Evolutionary conservation across 2,329 filamentous ascomycete species (phyloP).

Genomic region (Teratosphaeria nubilosa): DNA sequence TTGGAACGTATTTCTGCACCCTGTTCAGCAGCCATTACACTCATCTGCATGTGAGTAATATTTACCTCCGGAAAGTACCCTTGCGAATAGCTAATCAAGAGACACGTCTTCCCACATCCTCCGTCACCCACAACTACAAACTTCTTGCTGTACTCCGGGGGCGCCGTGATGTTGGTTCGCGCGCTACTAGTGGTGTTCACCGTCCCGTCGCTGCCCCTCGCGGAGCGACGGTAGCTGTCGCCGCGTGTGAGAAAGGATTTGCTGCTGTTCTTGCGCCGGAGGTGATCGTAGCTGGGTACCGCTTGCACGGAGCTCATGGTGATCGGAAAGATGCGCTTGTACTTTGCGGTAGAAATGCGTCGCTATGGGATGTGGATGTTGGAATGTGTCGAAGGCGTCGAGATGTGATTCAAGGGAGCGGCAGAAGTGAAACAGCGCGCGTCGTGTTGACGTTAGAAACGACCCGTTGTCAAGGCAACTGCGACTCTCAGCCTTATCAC

Average conservation of each 20-base stretch:
- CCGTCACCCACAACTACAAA: slow-evolving; percentile 97
- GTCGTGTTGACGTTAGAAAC: too few relatives aligned
- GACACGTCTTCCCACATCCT: slow-evolving; percentile 95
- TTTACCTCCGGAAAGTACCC: slow-evolving; percentile 96
- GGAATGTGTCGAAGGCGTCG: not conserved
- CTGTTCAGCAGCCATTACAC: slow-evolving; percentile 6
- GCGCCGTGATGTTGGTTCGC: slow-evolving; percentile 77
- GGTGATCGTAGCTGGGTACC: slow-evolving; percentile 44
- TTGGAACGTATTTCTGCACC: slow-evolving; percentile 93
- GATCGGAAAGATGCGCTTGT: slow-evolving; percentile 1
- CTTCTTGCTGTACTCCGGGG: slow-evolving; percentile 94
- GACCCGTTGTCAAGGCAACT: not conserved
- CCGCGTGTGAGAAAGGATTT: slow-evolving; percentile 23
- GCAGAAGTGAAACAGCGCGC: too few relatives aligned
- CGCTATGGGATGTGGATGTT: slow-evolving; percentile 1
- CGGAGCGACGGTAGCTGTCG: slow-evolving; percentile 30
- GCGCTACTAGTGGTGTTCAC: slow-evolving; percentile 71
- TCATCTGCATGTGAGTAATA: not conserved
- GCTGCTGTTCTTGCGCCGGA: slow-evolving; percentile 45
- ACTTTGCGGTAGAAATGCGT: not conserved
- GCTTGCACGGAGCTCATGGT: slow-evolving; percentile 22
- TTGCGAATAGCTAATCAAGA: slow-evolving; percentile 97
- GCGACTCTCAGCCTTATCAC: not conserved
- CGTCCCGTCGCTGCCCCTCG: slow-evolving; percentile 66
- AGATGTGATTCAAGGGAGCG: not conserved